Evolutionary conservation across 345 rosid genomes (phyloP), one percentile per base, ranked within the genome.

Genomic region (Brassica rapa): DNA sequence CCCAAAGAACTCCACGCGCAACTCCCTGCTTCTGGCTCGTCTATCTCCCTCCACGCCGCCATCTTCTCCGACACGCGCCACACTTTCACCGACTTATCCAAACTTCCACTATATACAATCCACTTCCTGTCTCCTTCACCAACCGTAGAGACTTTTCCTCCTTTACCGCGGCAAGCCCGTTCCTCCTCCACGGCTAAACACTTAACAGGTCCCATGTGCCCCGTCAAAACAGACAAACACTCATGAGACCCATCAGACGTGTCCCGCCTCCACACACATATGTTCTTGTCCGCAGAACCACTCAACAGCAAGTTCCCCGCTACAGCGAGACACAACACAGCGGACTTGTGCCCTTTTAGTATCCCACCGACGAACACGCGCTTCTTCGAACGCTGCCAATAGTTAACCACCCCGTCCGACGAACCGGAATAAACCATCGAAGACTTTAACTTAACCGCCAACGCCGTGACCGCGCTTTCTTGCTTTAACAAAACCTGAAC

Each of bases 161-260:
- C 65, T 0, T 65, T 62, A 0, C 25, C 66, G 9, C 65, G 71
- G 29, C 73, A 46, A 21, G 63, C 66, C 2, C 55, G 83, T 75
- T 87, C 85, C 15, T 82, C 85, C 4, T 77, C 87, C 12, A 89
- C 89, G 25, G 96, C 89, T 16, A 94, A 29, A 73, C 97, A 95
- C 78, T 91, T 92, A 6, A 95, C 90, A 0, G 99, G 98, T n/a
- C 97, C 98, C 23, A 86, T 82, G 53, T 95, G 99, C 0, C 97
- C 97, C 0, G 87, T 85, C 67, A 94, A 77, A 8, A 91, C 89
- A 0, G 90, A 75, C 11, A 91, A 56, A 68, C 96, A 92, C 0
- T 67, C 29, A 67, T 92, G 96, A 51, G 74, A 75, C 51, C 93
- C 92, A 0, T 86, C 80, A 0, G 57, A 21, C 27, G 73, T 29